Evolutionary conservation across 208 protist genomes (phyloP).

Genomic region (Acanthamoeba royreba): DNA sequence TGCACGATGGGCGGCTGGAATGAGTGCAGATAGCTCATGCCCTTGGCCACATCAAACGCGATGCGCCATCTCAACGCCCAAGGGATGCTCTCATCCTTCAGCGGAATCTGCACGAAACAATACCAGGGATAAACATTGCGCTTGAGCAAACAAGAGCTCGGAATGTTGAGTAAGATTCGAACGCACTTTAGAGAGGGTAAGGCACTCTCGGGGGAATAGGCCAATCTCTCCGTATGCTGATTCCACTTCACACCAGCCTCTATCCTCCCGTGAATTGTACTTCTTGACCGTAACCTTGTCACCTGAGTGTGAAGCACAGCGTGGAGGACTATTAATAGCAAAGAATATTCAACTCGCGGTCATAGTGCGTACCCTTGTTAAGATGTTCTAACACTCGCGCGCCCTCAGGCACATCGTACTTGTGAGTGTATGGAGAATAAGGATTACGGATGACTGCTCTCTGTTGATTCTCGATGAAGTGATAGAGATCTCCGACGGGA

Average conservation of each 20-base stretch:
- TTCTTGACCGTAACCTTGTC: neutral
- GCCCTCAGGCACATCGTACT: neutral
- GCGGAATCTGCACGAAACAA: neutral
- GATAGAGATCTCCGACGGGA: constrained; percentile 48
- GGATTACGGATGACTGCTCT: neutral
- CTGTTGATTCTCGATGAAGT: neutral
- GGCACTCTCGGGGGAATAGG: neutral
- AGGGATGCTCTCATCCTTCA: neutral
- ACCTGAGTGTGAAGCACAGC: neutral
- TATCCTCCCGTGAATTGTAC: neutral
- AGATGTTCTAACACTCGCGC: neutral
- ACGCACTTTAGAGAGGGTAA: neutral
- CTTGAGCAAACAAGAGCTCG: too few relatives aligned
- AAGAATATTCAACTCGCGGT: too few relatives aligned
- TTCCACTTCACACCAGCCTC: neutral
- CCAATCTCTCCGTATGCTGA: neutral
- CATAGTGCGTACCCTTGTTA: neutral
- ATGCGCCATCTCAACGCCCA: constrained; percentile 29
- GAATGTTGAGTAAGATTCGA: too few relatives aligned
- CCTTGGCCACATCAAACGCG: constrained; percentile 55
- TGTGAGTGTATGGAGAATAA: neutral
- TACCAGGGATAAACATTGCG: too few relatives aligned
- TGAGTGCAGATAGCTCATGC: constrained; percentile 38
- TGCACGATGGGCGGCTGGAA: constrained; percentile 58
- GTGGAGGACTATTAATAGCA: neutral